phyloP scores from a whole-genome alignment of 805 yeast species.

The Candida maesae region DNA sequence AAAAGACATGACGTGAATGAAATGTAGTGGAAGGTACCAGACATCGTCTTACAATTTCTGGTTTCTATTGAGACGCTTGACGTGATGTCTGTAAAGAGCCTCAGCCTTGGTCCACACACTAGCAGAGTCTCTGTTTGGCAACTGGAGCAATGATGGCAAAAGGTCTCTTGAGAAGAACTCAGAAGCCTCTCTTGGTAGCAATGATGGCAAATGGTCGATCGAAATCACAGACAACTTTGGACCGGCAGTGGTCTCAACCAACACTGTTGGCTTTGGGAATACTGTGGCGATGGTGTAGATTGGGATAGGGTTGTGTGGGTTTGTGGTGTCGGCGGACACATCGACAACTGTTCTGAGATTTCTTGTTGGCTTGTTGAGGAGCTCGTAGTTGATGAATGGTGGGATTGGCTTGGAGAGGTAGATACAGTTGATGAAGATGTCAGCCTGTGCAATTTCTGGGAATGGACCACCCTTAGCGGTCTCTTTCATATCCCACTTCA shows the following conservation, averaged over 20 bases:
- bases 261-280: constrained; percentile 86
- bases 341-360: constrained; percentile 89
- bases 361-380: constrained; percentile 65
- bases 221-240: constrained; percentile 89
- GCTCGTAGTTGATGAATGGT: constrained; percentile 74
- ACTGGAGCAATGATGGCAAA: constrained; percentile 81
- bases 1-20: too few relatives aligned
- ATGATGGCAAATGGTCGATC: constrained; percentile 93
- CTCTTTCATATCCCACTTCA: constrained; percentile 96
- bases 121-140: constrained; percentile 76
- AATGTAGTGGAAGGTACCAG: too few relatives aligned
- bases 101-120: constrained; percentile 93
- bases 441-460: constrained; percentile 80
- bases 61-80: constrained; percentile 57
- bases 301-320: constrained; percentile 97
- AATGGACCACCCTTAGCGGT: constrained; percentile 98
- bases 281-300: constrained; percentile 88
- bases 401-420: constrained; percentile 91
- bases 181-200: constrained; percentile 95
- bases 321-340: constrained; percentile 98
- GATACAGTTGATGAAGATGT: constrained; percentile 93
- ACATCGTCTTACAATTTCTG: constrained; percentile 35
- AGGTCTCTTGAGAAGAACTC: constrained; percentile 86
- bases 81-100: constrained; percentile 78
- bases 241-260: constrained; percentile 72